Evolutionary conservation across 2,329 filamentous ascomycete species (phyloP).

Genomic region (Chrysoporthe deuterocubensis): DNA sequence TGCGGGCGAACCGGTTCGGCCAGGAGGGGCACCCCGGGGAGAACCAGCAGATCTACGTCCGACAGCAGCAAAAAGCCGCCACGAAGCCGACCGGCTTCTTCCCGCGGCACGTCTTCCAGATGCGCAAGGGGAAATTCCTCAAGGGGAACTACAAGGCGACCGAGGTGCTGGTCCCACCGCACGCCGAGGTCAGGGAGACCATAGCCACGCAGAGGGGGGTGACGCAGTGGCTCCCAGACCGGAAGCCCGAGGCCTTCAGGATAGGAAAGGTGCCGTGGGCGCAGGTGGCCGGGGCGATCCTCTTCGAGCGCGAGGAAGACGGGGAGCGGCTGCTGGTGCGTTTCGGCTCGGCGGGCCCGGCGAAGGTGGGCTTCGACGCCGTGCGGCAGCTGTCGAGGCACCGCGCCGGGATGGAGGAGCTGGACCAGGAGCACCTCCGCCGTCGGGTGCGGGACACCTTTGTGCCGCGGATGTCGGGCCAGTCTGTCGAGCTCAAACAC

Average conservation of each 20-base stretch:
- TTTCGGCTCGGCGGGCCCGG: slow-evolving; percentile 6
- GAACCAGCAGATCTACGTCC: slow-evolving; percentile 36
- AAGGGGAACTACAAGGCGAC: background rate
- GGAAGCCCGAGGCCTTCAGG: slow-evolving; percentile 2
- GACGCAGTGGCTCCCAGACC: slow-evolving; percentile 1
- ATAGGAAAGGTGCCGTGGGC: slow-evolving; percentile 14
- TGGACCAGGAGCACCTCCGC: background rate
- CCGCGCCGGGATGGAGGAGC: background rate
- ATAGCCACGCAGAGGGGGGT: background rate
- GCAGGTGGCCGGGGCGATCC: slow-evolving; percentile 11
- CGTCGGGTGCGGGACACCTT: slow-evolving; percentile 1
- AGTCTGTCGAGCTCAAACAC: slow-evolving; percentile 1
- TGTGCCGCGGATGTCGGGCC: slow-evolving; percentile 5
- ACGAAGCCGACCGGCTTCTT: slow-evolving; percentile 30
- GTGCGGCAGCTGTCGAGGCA: slow-evolving; percentile 9
- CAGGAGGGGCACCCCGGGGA: slow-evolving; percentile 31
- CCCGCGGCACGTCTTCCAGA: slow-evolving; percentile 31
- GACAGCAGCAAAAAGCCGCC: slow-evolving; percentile 31
- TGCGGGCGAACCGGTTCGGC: slow-evolving; percentile 31
- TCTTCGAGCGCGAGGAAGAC: slow-evolving; percentile 10
- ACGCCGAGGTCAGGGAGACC: background rate
- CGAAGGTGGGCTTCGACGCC: slow-evolving; percentile 13
- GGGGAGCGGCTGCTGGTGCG: slow-evolving; percentile 10
- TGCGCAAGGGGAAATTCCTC: slow-evolving; percentile 20
- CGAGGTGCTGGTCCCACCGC: slow-evolving; percentile 2